Percentiles rank a stretch among this genome's conserved stretches.
phyloP scores from a whole-genome alignment of 352 stramenopile species.

The Phytopythium sindhum region DNA sequence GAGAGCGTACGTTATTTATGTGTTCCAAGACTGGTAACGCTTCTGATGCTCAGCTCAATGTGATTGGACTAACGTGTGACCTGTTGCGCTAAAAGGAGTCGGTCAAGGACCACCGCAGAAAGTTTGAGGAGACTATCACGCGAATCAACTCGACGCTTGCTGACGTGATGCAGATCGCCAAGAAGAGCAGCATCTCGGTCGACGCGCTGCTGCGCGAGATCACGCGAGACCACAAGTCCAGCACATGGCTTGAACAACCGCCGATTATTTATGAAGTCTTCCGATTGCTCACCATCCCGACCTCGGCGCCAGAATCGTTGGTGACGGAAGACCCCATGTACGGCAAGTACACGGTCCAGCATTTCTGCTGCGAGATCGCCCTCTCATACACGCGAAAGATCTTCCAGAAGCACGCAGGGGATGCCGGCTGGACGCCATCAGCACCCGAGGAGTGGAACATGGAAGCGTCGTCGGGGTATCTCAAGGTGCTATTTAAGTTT shows the following conservation, averaged over 20 bases:
- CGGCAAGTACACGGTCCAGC: slow-evolving; percentile 76
- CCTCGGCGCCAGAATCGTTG: slow-evolving; percentile 28
- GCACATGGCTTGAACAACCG: slow-evolving; percentile 68
- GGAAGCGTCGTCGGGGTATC: slow-evolving; percentile 47
- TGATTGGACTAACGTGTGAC: background rate
- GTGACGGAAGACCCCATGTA: slow-evolving; percentile 58
- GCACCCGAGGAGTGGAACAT: slow-evolving; percentile 47
- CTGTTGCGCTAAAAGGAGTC: slow-evolving; percentile 49
- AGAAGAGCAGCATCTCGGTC: slow-evolving; percentile 61
- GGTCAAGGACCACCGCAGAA: slow-evolving; percentile 77
- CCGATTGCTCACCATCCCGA: slow-evolving; percentile 50
- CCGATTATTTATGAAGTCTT: slow-evolving; percentile 85
- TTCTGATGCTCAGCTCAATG: background rate
- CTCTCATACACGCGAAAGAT: slow-evolving; percentile 75
- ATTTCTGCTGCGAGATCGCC: slow-evolving; percentile 82
- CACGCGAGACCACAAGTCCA: slow-evolving; percentile 66
- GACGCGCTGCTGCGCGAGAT: slow-evolving; percentile 80
- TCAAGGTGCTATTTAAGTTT: slow-evolving; percentile 86
- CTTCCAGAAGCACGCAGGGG: slow-evolving; percentile 55
- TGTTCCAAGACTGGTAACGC: background rate
- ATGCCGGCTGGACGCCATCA: slow-evolving; percentile 31
- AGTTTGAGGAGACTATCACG: slow-evolving; percentile 79
- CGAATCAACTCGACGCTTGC: slow-evolving; percentile 52
- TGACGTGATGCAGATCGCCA: slow-evolving; percentile 63
- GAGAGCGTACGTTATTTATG: slow-evolving; percentile 56